phyloP scores from a whole-genome alignment of 2,329 filamentous ascomycete genomes.

The Aspergillus awamori region DNA sequence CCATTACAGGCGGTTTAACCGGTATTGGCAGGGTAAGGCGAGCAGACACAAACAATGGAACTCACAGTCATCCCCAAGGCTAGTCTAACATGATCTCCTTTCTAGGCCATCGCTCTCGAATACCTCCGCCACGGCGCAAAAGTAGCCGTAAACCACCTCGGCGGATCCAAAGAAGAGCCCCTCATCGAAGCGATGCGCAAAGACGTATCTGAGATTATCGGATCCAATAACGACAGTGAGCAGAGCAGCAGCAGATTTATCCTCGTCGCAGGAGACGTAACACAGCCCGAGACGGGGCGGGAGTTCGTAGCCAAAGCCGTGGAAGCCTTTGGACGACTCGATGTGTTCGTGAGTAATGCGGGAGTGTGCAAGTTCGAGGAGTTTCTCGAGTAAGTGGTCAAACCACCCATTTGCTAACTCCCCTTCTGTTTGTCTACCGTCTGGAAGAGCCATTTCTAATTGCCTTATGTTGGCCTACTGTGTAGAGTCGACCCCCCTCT shows the following conservation, averaged over 20 bases:
- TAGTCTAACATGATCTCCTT: not conserved
- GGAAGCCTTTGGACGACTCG: slow-evolving; percentile 56
- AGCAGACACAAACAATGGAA: no score
- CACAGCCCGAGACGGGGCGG: slow-evolving; percentile 70
- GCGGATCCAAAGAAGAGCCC: slow-evolving; percentile 38
- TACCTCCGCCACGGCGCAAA: slow-evolving; percentile 76
- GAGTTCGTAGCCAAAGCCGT: slow-evolving; percentile 70
- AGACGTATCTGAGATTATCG: slow-evolving; percentile 33
- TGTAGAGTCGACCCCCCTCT: slow-evolving; percentile 67
- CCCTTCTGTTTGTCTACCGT: slow-evolving; percentile 36
- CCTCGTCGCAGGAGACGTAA: slow-evolving; percentile 75
- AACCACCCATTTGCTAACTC: no score
- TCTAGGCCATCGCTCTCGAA: slow-evolving; percentile 72
- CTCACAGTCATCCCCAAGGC: not conserved
- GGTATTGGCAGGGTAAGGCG: slow-evolving; percentile 70
- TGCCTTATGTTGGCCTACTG: no score
- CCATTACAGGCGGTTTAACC: slow-evolving; percentile 84
- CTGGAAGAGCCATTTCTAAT: not conserved
- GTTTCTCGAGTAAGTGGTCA: slow-evolving; percentile 66
- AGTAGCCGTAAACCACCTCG: slow-evolving; percentile 80
- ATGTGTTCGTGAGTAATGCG: slow-evolving; percentile 85
- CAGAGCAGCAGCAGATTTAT: slow-evolving; percentile 52
- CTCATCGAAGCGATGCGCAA: slow-evolving; percentile 35
- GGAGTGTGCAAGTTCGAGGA: slow-evolving; percentile 87
- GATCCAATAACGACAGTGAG: slow-evolving; percentile 23